Evolutionary conservation across 2,329 filamentous ascomycete species (phyloP).

Genomic region (Botryosphaeria dothidea): DNA sequence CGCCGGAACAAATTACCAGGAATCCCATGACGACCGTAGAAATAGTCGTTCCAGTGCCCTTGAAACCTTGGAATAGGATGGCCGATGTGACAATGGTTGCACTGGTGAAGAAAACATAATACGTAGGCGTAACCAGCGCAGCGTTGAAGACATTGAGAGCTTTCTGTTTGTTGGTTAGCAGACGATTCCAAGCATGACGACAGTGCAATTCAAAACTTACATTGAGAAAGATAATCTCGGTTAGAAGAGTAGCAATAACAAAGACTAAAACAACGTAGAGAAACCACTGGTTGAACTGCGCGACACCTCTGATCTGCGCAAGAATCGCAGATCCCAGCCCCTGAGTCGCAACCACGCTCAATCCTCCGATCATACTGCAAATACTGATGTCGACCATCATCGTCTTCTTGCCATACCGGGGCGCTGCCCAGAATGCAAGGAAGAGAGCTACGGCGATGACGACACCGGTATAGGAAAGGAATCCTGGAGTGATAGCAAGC

Average conservation of each 20-base stretch:
- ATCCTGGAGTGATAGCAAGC: constrained; percentile 83
- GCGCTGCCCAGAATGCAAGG: constrained; percentile 77
- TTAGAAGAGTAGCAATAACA: constrained; percentile 82
- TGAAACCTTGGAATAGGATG: constrained; percentile 90
- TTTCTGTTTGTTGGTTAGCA: constrained; percentile 69
- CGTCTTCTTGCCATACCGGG: constrained; percentile 89
- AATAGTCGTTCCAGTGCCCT: constrained; percentile 78
- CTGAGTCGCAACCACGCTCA: constrained; percentile 94
- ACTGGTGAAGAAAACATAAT: constrained; percentile 98
- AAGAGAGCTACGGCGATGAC: constrained; percentile 72
- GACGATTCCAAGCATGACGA: background rate
- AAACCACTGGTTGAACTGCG: constrained; percentile 98
- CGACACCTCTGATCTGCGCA: constrained; percentile 75
- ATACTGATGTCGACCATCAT: constrained; percentile 98
- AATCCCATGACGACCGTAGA: constrained; percentile 91
- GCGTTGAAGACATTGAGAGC: constrained; percentile 96
- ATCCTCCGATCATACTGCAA: constrained; percentile 89
- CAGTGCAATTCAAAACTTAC: constrained; percentile 56
- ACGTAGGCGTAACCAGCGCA: constrained; percentile 93
- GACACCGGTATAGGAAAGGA: constrained; percentile 80
- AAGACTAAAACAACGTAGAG: constrained; percentile 89
- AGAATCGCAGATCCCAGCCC: constrained; percentile 89
- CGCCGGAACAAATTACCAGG: constrained; percentile 87
- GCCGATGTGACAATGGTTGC: constrained; percentile 93
- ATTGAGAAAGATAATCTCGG: constrained; percentile 94